These are phyloP conservation scores for Achaetomiella virescens DNA, from an alignment of 495 filamentous ascomycete species.

Conservation along the genomic window DNA sequence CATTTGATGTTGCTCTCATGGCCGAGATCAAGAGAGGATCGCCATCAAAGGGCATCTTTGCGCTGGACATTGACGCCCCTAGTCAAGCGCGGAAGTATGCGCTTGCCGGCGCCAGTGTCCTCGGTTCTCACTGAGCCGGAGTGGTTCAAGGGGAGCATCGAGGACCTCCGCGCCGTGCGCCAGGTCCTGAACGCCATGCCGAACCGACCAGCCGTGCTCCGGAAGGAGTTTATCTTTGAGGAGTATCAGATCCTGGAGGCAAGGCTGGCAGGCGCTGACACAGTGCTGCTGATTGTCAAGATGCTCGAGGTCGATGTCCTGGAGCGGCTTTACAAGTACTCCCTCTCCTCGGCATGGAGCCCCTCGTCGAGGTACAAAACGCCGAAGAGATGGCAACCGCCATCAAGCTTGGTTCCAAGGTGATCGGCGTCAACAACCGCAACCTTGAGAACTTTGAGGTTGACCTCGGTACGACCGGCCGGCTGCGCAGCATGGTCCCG, in stretches of 20 bases:
- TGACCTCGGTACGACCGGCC: slow-evolving; percentile 87
- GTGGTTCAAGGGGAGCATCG: slow-evolving; percentile 97
- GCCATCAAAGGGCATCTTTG: slow-evolving; percentile 92
- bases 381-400: slow-evolving; percentile 87
- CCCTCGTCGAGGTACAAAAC: slow-evolving; percentile 93
- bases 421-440: slow-evolving; percentile 96
- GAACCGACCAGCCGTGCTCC: slow-evolving; percentile 82
- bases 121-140: slow-evolving; percentile 96
- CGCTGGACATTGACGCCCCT: slow-evolving; percentile 77
- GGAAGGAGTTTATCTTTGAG: slow-evolving; percentile 97
- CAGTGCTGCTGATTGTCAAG: slow-evolving; percentile 93
- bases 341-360: slow-evolving; percentile 93
- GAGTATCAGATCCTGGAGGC: slow-evolving; percentile 98
- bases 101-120: slow-evolving; percentile 81
- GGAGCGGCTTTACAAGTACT: slow-evolving; percentile 77
- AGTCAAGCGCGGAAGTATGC: slow-evolving; percentile 89
- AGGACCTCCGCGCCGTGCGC: slow-evolving; percentile 83
- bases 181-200: slow-evolving; percentile 83
- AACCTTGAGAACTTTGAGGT: slow-evolving; percentile 95
- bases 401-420: slow-evolving; percentile 79
- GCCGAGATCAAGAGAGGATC: slow-evolving; percentile 97
- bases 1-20: slow-evolving; percentile 79
- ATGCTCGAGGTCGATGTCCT: slow-evolving; percentile 82
- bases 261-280: slow-evolving; percentile 87
- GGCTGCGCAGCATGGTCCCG: slow-evolving; percentile 79